Evolutionary conservation across 1,284 basidiomycete species (phyloP), one percentile per base, ranked within the genome.

Genomic region (Xanthoconium separans): DNA sequence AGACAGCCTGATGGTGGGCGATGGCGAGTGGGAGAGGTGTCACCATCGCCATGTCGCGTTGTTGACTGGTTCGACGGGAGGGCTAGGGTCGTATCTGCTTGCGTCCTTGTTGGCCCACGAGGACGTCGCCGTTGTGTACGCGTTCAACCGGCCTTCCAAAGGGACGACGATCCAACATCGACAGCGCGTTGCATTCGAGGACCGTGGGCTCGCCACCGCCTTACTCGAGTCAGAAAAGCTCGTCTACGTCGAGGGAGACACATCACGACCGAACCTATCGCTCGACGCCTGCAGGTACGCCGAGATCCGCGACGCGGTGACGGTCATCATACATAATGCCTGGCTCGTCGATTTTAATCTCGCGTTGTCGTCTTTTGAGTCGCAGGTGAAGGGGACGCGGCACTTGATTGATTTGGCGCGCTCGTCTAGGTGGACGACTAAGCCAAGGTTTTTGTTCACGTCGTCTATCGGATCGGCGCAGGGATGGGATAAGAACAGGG

Each of bases 31-130:
- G 33, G 33, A 34, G 15, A 11, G 3, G 8, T 34, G 8, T 13
- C 33, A 18, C 9, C 36, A 37, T 37, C 4, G n/a, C 36, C 36
- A 5, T 15, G 56, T 65, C 4, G 55, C 70, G 6, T 46, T 72
- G 7, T 34, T 71, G 47, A 73, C 71, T 0, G 69, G 69, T 5
- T 61, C 66, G 5, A 70, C 68, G 7, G 71, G 69, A 2, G 59
- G 55, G 22, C 48, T 71, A 27, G 70, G 72, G 16, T 62, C 66
- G 4, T 61, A 70, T 40, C 45, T 69, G 8, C 61, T 72, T 7
- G 59, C 58, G 7, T 54, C 54, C 2, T 40, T 70, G 22, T 29
- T 71, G 20, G 40, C 20, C 8, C 52, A 46, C 12, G 44, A 59
- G 4, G 50, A 58, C n/a, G 63, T 71, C 1, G 22, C 20, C 0